Conservation (phyloP, 2,329 filamentous ascomycete genomes). For the Mycosphaerella sp. region DNA sequence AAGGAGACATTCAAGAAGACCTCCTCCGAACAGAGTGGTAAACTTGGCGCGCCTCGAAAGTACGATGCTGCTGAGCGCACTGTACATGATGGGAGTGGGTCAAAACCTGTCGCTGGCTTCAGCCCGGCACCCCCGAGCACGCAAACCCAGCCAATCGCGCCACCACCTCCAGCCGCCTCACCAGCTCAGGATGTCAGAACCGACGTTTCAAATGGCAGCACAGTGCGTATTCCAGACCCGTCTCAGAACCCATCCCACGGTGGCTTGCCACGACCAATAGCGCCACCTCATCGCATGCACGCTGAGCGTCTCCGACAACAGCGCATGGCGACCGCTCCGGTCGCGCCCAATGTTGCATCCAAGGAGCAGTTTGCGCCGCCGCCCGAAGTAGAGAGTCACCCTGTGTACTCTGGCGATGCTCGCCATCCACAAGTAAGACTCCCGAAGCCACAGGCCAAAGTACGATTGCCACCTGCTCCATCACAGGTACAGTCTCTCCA, state of each 20-base stretch:
- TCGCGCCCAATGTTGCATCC: conserved; percentile 21
- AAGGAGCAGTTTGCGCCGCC: conserved; percentile 49
- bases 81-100: conserved; percentile 28
- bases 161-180: conserved; percentile 23
- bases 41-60: conserved; percentile 27
- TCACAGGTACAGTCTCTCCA: conserved; percentile 34
- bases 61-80: conserved; percentile 27
- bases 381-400: conserved; percentile 66
- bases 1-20: conserved; percentile 36
- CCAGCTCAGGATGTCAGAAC: conserved; percentile 21
- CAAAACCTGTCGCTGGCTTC: conserved; percentile 20
- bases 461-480: conserved; percentile 66
- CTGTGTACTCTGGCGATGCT: conserved; percentile 62
- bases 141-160: conserved; percentile 31
- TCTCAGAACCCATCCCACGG: conserved; percentile 30
- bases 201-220: conserved; percentile 19
- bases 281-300: conserved; percentile 18
- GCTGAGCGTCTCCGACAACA: conserved; percentile 8
- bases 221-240: conserved; percentile 31
- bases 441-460: conserved; percentile 64
- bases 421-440: conserved; percentile 62
- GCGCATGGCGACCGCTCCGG: conserved; percentile 18
- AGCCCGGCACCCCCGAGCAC: conserved; percentile 30
- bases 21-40: conserved; percentile 18
- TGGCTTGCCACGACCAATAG: conserved; percentile 25